These are phyloP conservation scores for Ramularia endophylla DNA, from an alignment of 2,329 filamentous ascomycete species.

Conservation along the genomic window DNA sequence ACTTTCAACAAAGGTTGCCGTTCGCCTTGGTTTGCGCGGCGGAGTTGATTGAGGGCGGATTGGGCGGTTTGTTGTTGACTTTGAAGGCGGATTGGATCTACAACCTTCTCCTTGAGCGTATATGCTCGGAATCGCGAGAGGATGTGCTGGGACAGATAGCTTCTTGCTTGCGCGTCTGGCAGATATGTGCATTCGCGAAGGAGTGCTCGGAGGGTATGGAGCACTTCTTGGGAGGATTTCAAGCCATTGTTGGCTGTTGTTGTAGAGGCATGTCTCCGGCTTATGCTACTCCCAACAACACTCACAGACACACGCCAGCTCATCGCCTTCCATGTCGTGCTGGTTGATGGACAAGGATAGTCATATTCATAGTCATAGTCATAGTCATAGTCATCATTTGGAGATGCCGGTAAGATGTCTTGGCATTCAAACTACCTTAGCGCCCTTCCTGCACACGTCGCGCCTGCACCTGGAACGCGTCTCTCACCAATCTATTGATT, in stretches of 20 bases:
- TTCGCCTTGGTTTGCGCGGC: slow-evolving; percentile 53
- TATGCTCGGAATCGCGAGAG: slow-evolving; percentile 41
- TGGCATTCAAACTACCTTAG: too few relatives aligned
- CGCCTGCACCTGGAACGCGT: background rate
- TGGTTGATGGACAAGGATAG: too few relatives aligned
- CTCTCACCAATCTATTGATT: background rate
- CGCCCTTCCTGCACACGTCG: slow-evolving; percentile 2
- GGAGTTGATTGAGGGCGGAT: slow-evolving; percentile 41
- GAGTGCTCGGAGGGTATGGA: slow-evolving; percentile 50
- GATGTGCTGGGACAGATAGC: slow-evolving; percentile 46
- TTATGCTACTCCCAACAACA: background rate
- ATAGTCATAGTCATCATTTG: too few relatives aligned
- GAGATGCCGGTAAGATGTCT: too few relatives aligned
- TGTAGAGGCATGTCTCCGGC: background rate
- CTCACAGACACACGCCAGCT: background rate
- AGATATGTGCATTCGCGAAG: slow-evolving; percentile 57
- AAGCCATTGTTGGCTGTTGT: too few relatives aligned
- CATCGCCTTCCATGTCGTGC: slow-evolving; percentile 1
- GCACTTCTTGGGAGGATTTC: slow-evolving; percentile 18
- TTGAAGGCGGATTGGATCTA: slow-evolving; percentile 12
- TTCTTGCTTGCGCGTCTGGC: slow-evolving; percentile 50
- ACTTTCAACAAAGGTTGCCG: slow-evolving; percentile 45
- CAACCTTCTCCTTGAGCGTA: slow-evolving; percentile 2
- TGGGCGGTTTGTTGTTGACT: slow-evolving; percentile 30
- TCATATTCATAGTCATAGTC: too few relatives aligned